Base-by-base conservation (phyloP, 805 yeast species). In the Metschnikowia arizonensis region DNA sequence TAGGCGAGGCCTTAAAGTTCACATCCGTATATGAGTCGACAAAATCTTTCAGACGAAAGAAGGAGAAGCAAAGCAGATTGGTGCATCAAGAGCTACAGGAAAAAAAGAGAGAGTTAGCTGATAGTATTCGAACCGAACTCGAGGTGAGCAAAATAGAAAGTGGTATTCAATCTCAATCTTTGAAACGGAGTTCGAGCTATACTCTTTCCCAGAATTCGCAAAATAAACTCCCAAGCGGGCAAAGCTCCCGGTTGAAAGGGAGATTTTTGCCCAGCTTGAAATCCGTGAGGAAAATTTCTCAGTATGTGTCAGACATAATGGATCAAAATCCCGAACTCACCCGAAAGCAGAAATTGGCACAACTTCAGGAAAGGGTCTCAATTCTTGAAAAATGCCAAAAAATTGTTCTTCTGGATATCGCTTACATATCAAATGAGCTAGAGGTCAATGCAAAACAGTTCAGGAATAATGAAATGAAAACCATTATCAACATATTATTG, bases 1-100 rank as follows among this genome's bases (percentile, higher is more conserved):
- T 83, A 38, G 82, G 82, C 1, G 88, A 83, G 57, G 77, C 81
- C n/a, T 87, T 81, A 1, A 87, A 83, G 56, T 76, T 77, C 59
- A 78, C 85, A 0, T 62, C 69, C 3, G 80, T 81, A 2, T 75
- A 82, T 11, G 72, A 81, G 34, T 69, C 73, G 14, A 82, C 87
- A 2, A 63, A 80, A 19, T 78, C 77, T 50, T 88, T 79, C 59
- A 78, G 86, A 45, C 73, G 51, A 5, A 56, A 63, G 21, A 71
- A 71, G 49, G n/a, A 60, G 4, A 59, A 60, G 14, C 76, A 72
- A 48, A 58, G 62, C 31, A 44, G 40, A 4, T 15, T 69, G 18
- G 47, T 72, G 19, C 71, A 69, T 30, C 28, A 42, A 8, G 75
- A 70, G 23, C 29, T 71, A 2, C 46, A 43, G 18, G 68, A 64